Conservation (phyloP, 352 stramenopile genomes). For the Pseudoperonospora humuli region DNA sequence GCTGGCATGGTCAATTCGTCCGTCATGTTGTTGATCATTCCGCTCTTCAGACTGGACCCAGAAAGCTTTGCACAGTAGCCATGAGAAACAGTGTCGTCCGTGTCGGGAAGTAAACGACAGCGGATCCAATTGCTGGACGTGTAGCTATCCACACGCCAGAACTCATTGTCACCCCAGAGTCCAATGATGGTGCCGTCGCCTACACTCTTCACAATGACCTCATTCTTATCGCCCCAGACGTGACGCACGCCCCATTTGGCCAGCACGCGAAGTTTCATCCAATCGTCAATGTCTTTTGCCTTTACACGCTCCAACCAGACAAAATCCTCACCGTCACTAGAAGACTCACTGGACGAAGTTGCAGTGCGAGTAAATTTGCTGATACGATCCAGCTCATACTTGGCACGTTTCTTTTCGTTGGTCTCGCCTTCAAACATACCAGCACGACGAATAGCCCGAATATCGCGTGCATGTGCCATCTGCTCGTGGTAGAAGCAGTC, state of each 20-base stretch:
- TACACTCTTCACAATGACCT: constrained; percentile 14
- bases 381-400: constrained; percentile 60
- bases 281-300: constrained; percentile 80
- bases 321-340: constrained; percentile 35
- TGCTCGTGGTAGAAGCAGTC: constrained; percentile 83
- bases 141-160: constrained; percentile 75
- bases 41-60: constrained; percentile 24
- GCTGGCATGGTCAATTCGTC: constrained; percentile 28
- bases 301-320: constrained; percentile 80
- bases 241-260: constrained; percentile 77
- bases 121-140: constrained; percentile 86
- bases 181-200: constrained; percentile 26
- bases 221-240: constrained; percentile 45
- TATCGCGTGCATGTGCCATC: constrained; percentile 70
- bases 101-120: constrained; percentile 71
- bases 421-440: constrained; percentile 52
- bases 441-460: constrained; percentile 43
- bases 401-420: constrained; percentile 53
- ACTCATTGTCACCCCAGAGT: constrained; percentile 52
- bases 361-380: constrained; percentile 48
- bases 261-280: constrained; percentile 74
- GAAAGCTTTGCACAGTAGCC: constrained; percentile 28
- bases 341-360: constrained; percentile 13
- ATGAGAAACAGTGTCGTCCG: constrained; percentile 54
- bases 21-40: constrained; percentile 27